Evolutionary conservation across 2,329 filamentous ascomycete genomes (phyloP), one percentile per base, ranked within the genome.

Genomic region (Raffaelea arxii): DNA sequence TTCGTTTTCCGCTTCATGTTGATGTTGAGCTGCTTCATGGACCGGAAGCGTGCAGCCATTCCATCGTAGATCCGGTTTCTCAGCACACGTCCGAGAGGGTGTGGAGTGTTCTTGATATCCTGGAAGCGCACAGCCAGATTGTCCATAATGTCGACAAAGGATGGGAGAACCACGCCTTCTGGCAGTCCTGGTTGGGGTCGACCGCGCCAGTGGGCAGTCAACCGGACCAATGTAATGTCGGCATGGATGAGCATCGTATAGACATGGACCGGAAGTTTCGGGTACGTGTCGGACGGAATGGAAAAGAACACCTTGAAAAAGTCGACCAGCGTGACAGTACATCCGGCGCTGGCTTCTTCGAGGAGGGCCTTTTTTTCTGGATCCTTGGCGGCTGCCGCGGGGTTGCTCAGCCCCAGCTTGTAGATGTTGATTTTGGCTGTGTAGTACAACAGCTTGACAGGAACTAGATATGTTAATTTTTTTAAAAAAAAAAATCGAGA

Each of bases 151-250:
- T 51, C 51, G 7, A 30, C 27, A 24, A 56, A 56, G 0, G 40
- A 22, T 4, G 50, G 50, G 6, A 54, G 49, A 3, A 24, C 41
- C 9, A 54, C 49, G 4, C 44, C 50, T 4, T 47, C 41, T 2
- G 51, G 46, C 1, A 43, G 10, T 7, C 46, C 50, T 1, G 35
- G 49, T 1, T 18, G 30, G 2, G 49, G 44, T 35, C 47, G 51
- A 43, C 54, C 50, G 27, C 53, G 46, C 23, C 49, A 54, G 30
- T 45, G 46, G 18, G 52, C 53, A 18, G 52, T 54, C 25, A 56
- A 47, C 37, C 49, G 50, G 18, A 52, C 54, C n/a, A 56, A 45
- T 3, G 50, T 54, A 1, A 53, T 30, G 38, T 53, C 50, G n/a
- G 51, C 51, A 14, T 55, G 50, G 6, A 53, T 49, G 5, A 55